Evolutionary conservation across 75 land plant genomes (phyloP).

Genomic region (Larix kaempferi): DNA sequence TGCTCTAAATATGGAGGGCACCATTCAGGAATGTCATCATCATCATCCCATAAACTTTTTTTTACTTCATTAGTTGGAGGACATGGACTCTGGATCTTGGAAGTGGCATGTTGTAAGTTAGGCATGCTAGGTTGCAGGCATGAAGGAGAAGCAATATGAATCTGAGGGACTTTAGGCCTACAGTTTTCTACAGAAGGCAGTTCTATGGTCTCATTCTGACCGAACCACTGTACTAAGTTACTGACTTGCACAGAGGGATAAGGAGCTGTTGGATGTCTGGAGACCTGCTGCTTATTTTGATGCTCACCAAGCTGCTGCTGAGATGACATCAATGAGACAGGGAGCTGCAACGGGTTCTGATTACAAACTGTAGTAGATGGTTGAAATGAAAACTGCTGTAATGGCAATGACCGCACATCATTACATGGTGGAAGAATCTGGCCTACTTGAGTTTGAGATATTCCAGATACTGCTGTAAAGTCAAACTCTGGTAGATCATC

Average conservation of each 20-base stretch:
- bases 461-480: constrained; percentile 29
- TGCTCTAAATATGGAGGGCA: constrained; percentile 27
- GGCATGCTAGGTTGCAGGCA: not conserved
- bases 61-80: not conserved
- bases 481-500: constrained; percentile 85
- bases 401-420: not conserved
- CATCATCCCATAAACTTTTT: constrained; percentile 30
- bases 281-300: not conserved
- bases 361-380: not conserved
- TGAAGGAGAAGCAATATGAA: not conserved
- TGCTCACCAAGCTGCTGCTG: not conserved
- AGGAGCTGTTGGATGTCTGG: not conserved
- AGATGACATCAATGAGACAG: not conserved
- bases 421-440: not conserved
- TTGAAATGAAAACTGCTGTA: constrained; percentile 4
- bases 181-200: not conserved
- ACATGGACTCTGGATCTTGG: not conserved
- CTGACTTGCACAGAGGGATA: not conserved
- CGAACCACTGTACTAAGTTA: not conserved
- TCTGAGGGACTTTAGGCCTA: not conserved
- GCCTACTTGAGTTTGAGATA: constrained; percentile 1
- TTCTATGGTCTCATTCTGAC: not conserved
- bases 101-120: not conserved
- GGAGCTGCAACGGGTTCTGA: not conserved
- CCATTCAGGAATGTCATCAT: constrained; percentile 68